Percentiles rank a stretch among this genome's conserved stretches.
phyloP scores from a whole-genome alignment of 1,284 basidiomycete species.

The Anthracocystis panici-leucophaei region DNA sequence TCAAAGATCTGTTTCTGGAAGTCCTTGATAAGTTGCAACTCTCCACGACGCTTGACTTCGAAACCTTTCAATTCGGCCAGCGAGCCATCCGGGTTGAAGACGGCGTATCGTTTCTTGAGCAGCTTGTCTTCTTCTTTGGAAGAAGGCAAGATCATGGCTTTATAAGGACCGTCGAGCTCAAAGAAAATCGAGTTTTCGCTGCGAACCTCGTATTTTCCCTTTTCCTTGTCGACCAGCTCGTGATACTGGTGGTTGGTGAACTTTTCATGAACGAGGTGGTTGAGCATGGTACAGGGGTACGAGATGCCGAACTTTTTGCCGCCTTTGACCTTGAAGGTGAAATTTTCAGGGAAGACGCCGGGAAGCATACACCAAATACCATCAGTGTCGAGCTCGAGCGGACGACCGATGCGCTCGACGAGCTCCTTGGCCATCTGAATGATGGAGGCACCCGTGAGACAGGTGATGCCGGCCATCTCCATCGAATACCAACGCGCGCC shows the following conservation, averaged over 20 bases:
- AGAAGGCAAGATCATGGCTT: constrained; percentile 98
- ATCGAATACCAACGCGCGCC: constrained; percentile 99
- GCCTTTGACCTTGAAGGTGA: constrained; percentile 88
- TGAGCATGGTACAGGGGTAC: constrained; percentile 99
- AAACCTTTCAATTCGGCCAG: constrained; percentile 98
- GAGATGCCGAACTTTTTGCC: constrained; percentile 92
- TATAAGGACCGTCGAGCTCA: constrained; percentile 98
- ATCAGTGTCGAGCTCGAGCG: constrained; percentile 97
- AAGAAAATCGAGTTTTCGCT: constrained; percentile 99
- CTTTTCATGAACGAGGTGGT: constrained; percentile 92
- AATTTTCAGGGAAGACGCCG: constrained; percentile 96
- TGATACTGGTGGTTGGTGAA: constrained; percentile 99
- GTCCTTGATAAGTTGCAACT: constrained; percentile 98
- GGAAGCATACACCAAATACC: constrained; percentile 99
- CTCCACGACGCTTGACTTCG: constrained; percentile 97
- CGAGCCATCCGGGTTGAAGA: constrained; percentile 98
- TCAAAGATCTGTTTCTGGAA: constrained; percentile 99
- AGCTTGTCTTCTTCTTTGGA: constrained; percentile 99
- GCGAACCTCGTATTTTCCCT: constrained; percentile 85
- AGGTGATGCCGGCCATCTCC: constrained; percentile 99
- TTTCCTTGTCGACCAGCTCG: constrained; percentile 82
- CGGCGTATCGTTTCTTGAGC: constrained; percentile 98
- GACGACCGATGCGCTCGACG: constrained; percentile 96
- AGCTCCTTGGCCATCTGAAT: constrained; percentile 98
- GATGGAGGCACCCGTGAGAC: constrained; percentile 97